Evolutionary conservation across 2,329 filamentous ascomycete genomes (phyloP).

Genomic region (Botrytis paeoniae): DNA sequence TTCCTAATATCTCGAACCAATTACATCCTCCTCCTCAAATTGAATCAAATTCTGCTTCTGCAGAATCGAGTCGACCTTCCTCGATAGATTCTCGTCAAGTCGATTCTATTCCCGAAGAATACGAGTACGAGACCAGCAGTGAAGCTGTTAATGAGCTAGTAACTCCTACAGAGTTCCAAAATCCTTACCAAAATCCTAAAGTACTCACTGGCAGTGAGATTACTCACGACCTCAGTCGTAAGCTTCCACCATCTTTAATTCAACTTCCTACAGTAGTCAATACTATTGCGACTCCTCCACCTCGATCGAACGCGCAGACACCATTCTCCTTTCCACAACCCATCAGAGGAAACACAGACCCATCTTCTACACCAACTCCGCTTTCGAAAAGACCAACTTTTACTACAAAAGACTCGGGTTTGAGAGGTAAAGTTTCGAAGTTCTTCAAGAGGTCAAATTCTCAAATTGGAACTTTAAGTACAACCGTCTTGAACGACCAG

Average conservation of each 20-base stretch:
- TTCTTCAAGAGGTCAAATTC: slow-evolving; percentile 29
- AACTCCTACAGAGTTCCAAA: slow-evolving; percentile 57
- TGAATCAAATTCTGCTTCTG: slow-evolving; percentile 18
- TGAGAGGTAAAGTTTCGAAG: slow-evolving; percentile 28
- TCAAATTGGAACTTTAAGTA: slow-evolving; percentile 15
- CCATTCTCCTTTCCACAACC: slow-evolving; percentile 10
- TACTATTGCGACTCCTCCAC: slow-evolving; percentile 26
- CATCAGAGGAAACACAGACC: neutral
- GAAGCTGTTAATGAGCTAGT: slow-evolving; percentile 59
- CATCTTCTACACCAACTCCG: neutral
- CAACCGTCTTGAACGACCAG: slow-evolving; percentile 16
- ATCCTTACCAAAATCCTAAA: slow-evolving; percentile 52
- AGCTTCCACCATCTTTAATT: neutral
- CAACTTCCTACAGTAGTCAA: slow-evolving; percentile 28
- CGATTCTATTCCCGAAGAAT: slow-evolving; percentile 56
- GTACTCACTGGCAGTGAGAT: slow-evolving; percentile 21
- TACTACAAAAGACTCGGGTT: slow-evolving; percentile 19
- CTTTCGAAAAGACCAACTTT: slow-evolving; percentile 20
- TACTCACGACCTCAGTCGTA: slow-evolving; percentile 14
- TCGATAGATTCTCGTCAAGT: slow-evolving; percentile 40
- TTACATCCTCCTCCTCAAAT: slow-evolving; percentile 11
- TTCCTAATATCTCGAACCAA: slow-evolving; percentile 2
- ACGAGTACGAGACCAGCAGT: slow-evolving; percentile 55
- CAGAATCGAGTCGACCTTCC: slow-evolving; percentile 25
- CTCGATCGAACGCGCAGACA: slow-evolving; percentile 8